These are phyloP conservation scores for Primulina huaijiensis DNA, from an alignment of 257 asterid species.

Conservation along the genomic window DNA sequence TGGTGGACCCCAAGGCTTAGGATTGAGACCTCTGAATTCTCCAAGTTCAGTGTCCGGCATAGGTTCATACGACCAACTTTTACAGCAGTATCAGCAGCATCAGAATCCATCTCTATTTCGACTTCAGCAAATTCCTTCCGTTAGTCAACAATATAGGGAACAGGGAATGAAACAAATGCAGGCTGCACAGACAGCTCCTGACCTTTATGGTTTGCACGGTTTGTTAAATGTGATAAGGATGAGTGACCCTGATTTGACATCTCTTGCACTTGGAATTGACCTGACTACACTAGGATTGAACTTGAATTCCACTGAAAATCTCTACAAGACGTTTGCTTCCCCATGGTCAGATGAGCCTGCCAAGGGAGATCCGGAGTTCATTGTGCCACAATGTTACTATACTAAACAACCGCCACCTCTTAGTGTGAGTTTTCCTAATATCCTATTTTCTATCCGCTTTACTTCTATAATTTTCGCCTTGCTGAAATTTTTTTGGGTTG, in stretches of 20 bases:
- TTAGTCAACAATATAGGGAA: conserved; percentile 81
- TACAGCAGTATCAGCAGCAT: conserved; percentile 56
- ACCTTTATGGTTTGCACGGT: conserved; percentile 89
- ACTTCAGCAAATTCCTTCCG: conserved; percentile 81
- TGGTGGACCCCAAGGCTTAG: conserved; percentile 58
- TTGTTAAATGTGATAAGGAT: conserved; percentile 79
- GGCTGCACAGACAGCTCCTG: conserved; percentile 59
- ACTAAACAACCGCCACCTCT: conserved; percentile 42
- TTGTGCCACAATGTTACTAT: conserved; percentile 91
- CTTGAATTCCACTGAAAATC: conserved; percentile 86
- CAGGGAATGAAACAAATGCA: conserved; percentile 77
- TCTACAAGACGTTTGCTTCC: conserved; percentile 79
- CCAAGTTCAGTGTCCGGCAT: conserved; percentile 72
- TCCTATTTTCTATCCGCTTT: conserved; percentile 18
- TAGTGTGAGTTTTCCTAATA: conserved; percentile 35
- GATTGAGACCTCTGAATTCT: conserved; percentile 72
- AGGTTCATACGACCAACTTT: conserved; percentile 59
- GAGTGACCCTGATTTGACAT: conserved; percentile 84
- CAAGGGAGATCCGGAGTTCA: conserved; percentile 86
- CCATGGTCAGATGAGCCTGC: conserved; percentile 99
- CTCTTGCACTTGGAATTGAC: conserved; percentile 96
- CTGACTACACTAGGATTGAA: conserved; percentile 91
- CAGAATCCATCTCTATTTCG: conserved; percentile 84
- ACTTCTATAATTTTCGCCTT: conserved; percentile 17
- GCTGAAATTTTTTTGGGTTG: conserved; percentile 35